Conservation (phyloP, 2,329 filamentous ascomycete genomes). For the Neophaeococcomyces aloes region DNA sequence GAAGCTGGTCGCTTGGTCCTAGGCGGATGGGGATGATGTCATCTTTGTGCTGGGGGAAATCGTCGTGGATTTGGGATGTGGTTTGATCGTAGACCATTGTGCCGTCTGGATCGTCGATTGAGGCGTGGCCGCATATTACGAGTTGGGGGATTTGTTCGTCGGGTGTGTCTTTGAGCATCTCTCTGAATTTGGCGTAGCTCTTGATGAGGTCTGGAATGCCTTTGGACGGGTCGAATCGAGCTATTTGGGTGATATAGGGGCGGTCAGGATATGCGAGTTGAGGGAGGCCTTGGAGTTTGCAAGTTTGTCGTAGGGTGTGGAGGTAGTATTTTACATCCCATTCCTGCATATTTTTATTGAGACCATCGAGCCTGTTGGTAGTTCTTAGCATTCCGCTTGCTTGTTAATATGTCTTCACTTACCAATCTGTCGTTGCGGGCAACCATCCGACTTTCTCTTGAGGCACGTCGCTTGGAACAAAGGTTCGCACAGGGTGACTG, state of each 20-base stretch:
- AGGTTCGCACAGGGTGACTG: conserved; percentile 66
- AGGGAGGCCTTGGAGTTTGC: conserved; percentile 43
- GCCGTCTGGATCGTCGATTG: conserved; percentile 70
- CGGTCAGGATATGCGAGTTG: conserved; percentile 48
- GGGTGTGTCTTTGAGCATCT: conserved; percentile 43
- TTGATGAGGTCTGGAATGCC: conserved; percentile 69
- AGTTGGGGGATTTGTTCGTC: conserved; percentile 55
- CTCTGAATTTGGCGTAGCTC: conserved; percentile 62
- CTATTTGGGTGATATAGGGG: conserved; percentile 67
- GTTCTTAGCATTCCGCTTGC: conserved; percentile 5
- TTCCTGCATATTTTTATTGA: conserved; percentile 62
- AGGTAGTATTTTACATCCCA: conserved; percentile 67
- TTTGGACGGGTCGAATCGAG: conserved; percentile 74
- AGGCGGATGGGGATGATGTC: conserved; percentile 68
- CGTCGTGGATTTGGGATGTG: conserved; percentile 53
- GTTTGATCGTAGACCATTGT: conserved; percentile 61
- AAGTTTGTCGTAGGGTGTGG: conserved; percentile 58
- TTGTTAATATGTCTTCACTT: conserved; percentile 17
- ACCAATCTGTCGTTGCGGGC: conserved; percentile 73
- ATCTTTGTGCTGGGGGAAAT: conserved; percentile 51
- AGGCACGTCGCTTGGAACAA: conserved; percentile 61
- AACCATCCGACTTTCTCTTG: conserved; percentile 59
- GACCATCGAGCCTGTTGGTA: conserved; percentile 59
- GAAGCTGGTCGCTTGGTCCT: conserved; percentile 65
- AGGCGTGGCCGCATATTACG: conserved; percentile 67